These are phyloP conservation scores for Tuber calosporum DNA, from an alignment of 495 filamentous ascomycete species.

Conservation along the genomic window DNA sequence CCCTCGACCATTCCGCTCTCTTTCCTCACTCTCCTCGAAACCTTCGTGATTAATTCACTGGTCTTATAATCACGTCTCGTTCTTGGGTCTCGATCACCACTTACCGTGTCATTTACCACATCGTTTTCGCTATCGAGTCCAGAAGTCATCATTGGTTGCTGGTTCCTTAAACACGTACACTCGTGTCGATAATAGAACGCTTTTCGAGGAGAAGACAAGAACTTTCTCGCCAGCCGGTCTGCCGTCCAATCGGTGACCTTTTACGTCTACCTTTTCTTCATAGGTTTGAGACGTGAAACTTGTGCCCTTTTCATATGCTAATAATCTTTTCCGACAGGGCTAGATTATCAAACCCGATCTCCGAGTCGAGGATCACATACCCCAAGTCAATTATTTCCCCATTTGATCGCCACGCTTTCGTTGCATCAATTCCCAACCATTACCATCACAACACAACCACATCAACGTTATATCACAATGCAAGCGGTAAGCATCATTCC, in stretches of 20 bases:
- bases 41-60: slow-evolving; percentile 40
- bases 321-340: background rate
- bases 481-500: slow-evolving; percentile 25
- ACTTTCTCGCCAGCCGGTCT: slow-evolving; percentile 15
- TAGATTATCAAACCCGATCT: background rate
- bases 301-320: background rate
- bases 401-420: slow-evolving; percentile 20
- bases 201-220: slow-evolving; percentile 34
- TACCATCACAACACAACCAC: slow-evolving; percentile 17
- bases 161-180: slow-evolving; percentile 21
- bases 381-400: slow-evolving; percentile 18
- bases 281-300: slow-evolving; percentile 22
- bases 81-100: slow-evolving; percentile 26
- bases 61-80: slow-evolving; percentile 33
- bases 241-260: slow-evolving; percentile 35
- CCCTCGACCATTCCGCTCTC: slow-evolving; percentile 36
- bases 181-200: slow-evolving; percentile 21
- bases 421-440: slow-evolving; percentile 12
- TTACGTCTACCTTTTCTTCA: slow-evolving; percentile 27
- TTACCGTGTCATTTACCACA: slow-evolving; percentile 33
- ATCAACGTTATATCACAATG: slow-evolving; percentile 19
- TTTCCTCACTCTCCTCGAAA: slow-evolving; percentile 40
- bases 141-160: slow-evolving; percentile 31
- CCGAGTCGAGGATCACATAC: background rate
- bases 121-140: slow-evolving; percentile 27